Percentiles rank a stretch among this genome's conserved stretches.
Evolutionary conservation across 2,329 filamentous ascomycete species (phyloP).

Genomic region (Alternaria infectoria): DNA sequence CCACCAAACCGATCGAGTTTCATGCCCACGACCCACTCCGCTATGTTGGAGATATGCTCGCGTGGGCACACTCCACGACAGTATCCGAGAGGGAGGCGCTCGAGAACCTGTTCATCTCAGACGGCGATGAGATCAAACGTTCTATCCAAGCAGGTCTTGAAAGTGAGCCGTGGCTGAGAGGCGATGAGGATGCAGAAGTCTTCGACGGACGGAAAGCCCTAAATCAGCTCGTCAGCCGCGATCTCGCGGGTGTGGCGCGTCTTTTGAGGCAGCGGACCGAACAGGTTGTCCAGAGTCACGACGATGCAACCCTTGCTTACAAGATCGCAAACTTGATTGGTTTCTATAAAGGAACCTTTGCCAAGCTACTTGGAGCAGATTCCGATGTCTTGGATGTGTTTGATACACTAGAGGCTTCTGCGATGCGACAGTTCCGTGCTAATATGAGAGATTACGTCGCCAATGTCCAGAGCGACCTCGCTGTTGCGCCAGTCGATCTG

Average conservation of each 20-base stretch:
- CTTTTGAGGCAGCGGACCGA: conserved; percentile 90
- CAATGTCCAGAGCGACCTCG: conserved; percentile 73
- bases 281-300: conserved; percentile 89
- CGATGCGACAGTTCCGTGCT: conserved; percentile 80
- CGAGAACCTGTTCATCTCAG: conserved; percentile 87
- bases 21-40: conserved; percentile 89
- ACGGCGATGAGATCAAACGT: conserved; percentile 85
- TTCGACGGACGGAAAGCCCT: conserved; percentile 86
- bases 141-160: conserved; percentile 80
- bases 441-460: conserved; percentile 82
- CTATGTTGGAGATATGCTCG: conserved; percentile 96
- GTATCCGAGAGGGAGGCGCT: conserved; percentile 93
- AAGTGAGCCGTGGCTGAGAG: conserved; percentile 81
- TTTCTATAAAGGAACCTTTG: conserved; percentile 88
- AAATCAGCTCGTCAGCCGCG: conserved; percentile 84
- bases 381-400: conserved; percentile 75
- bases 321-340: conserved; percentile 86
- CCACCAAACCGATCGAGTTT: conserved; percentile 86
- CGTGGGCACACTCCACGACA: conserved; percentile 92
- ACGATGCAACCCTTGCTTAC: conserved; percentile 87
- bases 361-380: conserved; percentile 73
- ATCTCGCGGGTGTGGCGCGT: conserved; percentile 79
- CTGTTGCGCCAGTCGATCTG: conserved; percentile 73
- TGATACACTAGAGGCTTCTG: conserved; percentile 72
- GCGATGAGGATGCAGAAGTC: conserved; percentile 56